phyloP scores from a whole-genome alignment of 2,329 filamentous ascomycete species.

The Penicillium hesseltinei region DNA sequence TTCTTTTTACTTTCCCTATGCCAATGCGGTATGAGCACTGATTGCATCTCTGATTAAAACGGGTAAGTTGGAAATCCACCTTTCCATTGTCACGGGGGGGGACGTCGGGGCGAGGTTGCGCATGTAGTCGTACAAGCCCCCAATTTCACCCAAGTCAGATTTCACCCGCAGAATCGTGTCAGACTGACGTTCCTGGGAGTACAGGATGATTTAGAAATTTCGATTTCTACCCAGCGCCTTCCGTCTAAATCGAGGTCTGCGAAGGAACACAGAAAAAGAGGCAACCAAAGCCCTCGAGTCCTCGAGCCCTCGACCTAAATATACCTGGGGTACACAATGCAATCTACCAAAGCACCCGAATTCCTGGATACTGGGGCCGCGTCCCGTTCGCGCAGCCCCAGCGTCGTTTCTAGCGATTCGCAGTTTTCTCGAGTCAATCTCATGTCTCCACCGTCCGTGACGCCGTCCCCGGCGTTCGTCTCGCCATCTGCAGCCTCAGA shows the following conservation, averaged over 20 bases:
- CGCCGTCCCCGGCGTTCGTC: constrained; percentile 82
- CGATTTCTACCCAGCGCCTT: constrained; percentile 18
- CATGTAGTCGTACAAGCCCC: constrained; percentile 9
- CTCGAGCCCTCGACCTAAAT: constrained; percentile 6
- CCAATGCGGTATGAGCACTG: constrained; percentile 1
- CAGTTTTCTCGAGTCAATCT: constrained; percentile 40
- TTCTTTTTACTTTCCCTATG: not conserved
- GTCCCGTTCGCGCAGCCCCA: constrained; percentile 41
- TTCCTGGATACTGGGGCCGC: constrained; percentile 30
- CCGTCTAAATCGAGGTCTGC: constrained; percentile 11
- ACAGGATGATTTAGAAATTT: constrained; percentile 31
- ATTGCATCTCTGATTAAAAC: constrained; percentile 10
- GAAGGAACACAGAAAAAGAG: constrained; percentile 4
- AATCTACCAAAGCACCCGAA: constrained; percentile 31
- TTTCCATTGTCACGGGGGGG: not conserved
- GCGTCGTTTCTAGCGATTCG: constrained; percentile 41
- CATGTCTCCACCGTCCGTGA: constrained; percentile 67
- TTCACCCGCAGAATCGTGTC: constrained; percentile 9
- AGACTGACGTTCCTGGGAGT: constrained; percentile 18
- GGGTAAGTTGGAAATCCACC: constrained; percentile 16
- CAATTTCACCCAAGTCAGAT: constrained; percentile 9
- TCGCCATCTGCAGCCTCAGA: constrained; percentile 84
- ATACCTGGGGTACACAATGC: constrained; percentile 28
- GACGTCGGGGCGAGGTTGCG: constrained; percentile 8
- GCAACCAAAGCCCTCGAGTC: not conserved